phyloP scores from a whole-genome alignment of 2,329 filamentous ascomycete genomes.

The Huntiella abstrusa region DNA sequence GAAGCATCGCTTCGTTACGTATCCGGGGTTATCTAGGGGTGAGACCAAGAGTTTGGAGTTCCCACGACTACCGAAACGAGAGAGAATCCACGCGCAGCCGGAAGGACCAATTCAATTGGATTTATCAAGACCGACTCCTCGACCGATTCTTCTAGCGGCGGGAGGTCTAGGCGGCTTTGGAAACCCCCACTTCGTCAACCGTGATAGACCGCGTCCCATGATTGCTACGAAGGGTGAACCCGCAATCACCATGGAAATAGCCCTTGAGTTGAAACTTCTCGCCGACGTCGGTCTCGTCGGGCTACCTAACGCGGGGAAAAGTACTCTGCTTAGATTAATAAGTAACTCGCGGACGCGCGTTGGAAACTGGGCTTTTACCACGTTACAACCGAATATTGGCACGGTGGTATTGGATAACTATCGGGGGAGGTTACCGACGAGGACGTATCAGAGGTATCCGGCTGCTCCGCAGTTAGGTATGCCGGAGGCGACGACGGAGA shows the following conservation, averaged over 20 bases:
- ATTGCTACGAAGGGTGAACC: constrained; percentile 77
- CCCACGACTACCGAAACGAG: constrained; percentile 31
- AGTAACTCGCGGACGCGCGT: constrained; percentile 78
- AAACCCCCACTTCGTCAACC: constrained; percentile 80
- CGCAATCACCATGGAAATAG: constrained; percentile 58
- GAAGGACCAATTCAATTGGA: constrained; percentile 54
- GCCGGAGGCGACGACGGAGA: constrained; percentile 23
- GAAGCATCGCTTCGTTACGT: constrained; percentile 67
- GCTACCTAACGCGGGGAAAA: constrained; percentile 90
- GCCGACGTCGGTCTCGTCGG: constrained; percentile 91
- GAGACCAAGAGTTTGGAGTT: constrained; percentile 40
- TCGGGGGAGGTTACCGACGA: constrained; percentile 36
- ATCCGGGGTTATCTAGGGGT: constrained; percentile 54
- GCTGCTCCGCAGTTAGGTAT: constrained; percentile 19
- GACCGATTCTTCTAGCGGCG: constrained; percentile 67
- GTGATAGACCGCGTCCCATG: constrained; percentile 55
- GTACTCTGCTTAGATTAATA: constrained; percentile 70
- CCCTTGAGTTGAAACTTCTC: constrained; percentile 84
- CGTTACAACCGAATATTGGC: constrained; percentile 82
- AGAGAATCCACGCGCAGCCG: constrained; percentile 46
- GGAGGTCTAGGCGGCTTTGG: constrained; percentile 80
- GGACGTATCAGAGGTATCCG: constrained; percentile 16
- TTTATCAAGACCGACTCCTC: constrained; percentile 56
- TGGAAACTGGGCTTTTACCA: constrained; percentile 94
- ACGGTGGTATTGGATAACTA: constrained; percentile 85